phyloP scores from a whole-genome alignment of 805 yeast species.

The Hermanozyma aechmeae region DNA sequence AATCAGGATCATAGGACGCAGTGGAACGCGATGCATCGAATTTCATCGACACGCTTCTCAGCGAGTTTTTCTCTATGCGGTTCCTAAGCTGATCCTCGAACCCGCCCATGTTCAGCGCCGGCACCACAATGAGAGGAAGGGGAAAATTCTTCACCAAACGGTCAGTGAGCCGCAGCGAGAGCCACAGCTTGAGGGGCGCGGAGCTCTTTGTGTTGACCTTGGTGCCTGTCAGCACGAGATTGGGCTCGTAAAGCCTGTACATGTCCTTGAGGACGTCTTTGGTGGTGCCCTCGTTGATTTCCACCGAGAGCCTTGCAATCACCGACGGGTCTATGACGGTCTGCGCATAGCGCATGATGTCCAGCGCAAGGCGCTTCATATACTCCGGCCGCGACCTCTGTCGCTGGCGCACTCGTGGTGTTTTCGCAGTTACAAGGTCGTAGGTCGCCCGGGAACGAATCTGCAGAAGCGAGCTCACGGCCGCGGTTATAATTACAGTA shows the following conservation, averaged over 20 bases:
- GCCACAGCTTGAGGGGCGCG: slow-evolving; percentile 53
- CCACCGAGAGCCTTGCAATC: slow-evolving; percentile 47
- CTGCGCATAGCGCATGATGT: slow-evolving; percentile 44
- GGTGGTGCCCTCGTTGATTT: slow-evolving; percentile 51
- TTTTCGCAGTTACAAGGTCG: slow-evolving; percentile 1
- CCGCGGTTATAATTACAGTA: slow-evolving; percentile 51
- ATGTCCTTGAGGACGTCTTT: slow-evolving; percentile 49
- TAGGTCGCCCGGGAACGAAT: background rate
- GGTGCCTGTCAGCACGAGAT: slow-evolving; percentile 45
- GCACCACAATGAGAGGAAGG: slow-evolving; percentile 59
- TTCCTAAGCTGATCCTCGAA: slow-evolving; percentile 39
- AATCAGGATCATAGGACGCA: too few relatives aligned
- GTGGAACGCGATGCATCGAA: too few relatives aligned
- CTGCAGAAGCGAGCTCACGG: slow-evolving; percentile 20
- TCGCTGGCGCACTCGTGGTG: slow-evolving; percentile 22
- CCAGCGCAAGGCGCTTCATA: slow-evolving; percentile 34
- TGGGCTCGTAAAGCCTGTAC: slow-evolving; percentile 53
- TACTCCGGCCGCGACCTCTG: slow-evolving; percentile 38
- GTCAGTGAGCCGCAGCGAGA: slow-evolving; percentile 53
- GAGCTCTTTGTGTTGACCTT: slow-evolving; percentile 34
- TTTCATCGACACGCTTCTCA: too few relatives aligned
- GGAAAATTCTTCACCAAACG: slow-evolving; percentile 55
- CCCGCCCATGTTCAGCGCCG: slow-evolving; percentile 47
- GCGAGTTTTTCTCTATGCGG: slow-evolving; percentile 11
- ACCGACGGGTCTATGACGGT: slow-evolving; percentile 36